Conservation (phyloP, 805 yeast genomes). For the Candida ulmi region DNA sequence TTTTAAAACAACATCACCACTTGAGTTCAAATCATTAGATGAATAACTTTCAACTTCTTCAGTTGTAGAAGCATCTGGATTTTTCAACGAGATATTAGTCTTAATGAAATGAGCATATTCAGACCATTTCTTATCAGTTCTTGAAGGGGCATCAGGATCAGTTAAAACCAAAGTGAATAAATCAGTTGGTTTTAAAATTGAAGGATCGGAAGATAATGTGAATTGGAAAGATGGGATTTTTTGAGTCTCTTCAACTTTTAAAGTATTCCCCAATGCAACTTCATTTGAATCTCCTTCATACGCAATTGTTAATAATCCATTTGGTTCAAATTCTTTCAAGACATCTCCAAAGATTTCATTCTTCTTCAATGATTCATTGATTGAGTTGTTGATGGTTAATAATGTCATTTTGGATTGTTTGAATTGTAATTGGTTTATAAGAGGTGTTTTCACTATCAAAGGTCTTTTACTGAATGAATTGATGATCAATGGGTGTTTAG, state of each 20-base stretch:
- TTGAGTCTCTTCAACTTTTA: constrained; percentile 63
- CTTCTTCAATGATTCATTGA: constrained; percentile 32
- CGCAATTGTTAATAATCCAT: constrained; percentile 49
- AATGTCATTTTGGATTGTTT: constrained; percentile 15
- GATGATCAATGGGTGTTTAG: too few species aligned
- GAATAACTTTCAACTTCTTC: constrained; percentile 9
- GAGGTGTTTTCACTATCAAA: too few species aligned
- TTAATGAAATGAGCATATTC: constrained; percentile 77
- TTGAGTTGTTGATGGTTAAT: constrained; percentile 23
- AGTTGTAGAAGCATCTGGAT: constrained; percentile 23
- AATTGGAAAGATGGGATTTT: constrained; percentile 60
- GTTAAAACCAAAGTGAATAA: constrained; percentile 73
- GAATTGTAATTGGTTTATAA: too few species aligned
- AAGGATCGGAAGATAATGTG: constrained; percentile 35
- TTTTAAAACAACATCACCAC: constrained; percentile 41
- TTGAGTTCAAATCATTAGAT: constrained; percentile 29
- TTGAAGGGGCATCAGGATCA: constrained; percentile 92
- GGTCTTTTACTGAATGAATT: too few species aligned
- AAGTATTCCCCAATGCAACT: constrained; percentile 76
- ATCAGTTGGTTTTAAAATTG: constrained; percentile 32
- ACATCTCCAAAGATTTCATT: constrained; percentile 41
- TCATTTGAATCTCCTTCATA: constrained; percentile 49
- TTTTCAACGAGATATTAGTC: constrained; percentile 44
- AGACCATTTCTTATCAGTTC: constrained; percentile 79
- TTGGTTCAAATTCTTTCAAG: constrained; percentile 22